Conservation (phyloP, 768 basidiomycete genomes). For the Chalciporus pseudorubinellus region DNA sequence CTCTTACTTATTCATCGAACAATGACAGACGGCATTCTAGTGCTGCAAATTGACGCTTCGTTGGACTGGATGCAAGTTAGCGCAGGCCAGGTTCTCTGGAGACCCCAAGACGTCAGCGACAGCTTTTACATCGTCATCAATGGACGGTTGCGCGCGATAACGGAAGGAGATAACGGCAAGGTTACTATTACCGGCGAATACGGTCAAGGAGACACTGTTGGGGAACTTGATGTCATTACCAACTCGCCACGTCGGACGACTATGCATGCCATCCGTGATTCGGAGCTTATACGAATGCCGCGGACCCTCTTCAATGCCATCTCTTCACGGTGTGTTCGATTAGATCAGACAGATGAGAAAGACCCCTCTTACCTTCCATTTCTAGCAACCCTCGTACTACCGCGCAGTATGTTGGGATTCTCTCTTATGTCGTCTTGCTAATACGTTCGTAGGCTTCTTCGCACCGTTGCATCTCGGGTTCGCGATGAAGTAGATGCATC, state of each 20-base stretch:
- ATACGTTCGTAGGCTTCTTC: constrained; percentile 52
- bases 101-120: constrained; percentile 85
- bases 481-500: constrained; percentile 75
- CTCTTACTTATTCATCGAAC: not conserved
- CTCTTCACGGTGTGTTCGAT: constrained; percentile 61
- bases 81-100: constrained; percentile 93
- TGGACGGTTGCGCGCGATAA: constrained; percentile 88
- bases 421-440: not conserved
- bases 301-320: constrained; percentile 98
- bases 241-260: constrained; percentile 83
- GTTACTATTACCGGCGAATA: constrained; percentile 89
- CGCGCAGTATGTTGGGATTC: constrained; percentile 55
- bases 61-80: constrained; percentile 98
- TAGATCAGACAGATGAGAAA: not conserved
- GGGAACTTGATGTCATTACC: constrained; percentile 97
- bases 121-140: constrained; percentile 99
- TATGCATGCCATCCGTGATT: constrained; percentile 96
- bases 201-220: constrained; percentile 95
- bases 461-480: constrained; percentile 91
- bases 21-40: constrained; percentile 39
- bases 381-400: constrained; percentile 80
- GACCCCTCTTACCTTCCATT: not conserved
- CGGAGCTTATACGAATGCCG: constrained; percentile 95
- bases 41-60: constrained; percentile 94
- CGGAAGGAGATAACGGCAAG: constrained; percentile 72